Evolutionary conservation across 2,329 filamentous ascomycete species (phyloP).

Genomic region (Emmonsia crescens): DNA sequence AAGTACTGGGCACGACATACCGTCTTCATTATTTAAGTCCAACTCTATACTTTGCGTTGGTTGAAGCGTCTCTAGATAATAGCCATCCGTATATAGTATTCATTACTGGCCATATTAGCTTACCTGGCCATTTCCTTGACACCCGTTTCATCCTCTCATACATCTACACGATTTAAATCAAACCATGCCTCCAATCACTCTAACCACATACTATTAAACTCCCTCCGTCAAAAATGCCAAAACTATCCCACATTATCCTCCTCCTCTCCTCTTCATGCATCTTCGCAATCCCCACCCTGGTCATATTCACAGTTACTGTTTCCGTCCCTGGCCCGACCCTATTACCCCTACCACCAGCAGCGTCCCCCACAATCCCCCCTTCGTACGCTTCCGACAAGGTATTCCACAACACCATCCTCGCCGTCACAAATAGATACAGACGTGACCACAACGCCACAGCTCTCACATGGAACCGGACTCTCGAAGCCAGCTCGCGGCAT

Average conservation of each 20-base stretch:
- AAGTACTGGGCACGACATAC: neutral
- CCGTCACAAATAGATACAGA: constrained; percentile 56
- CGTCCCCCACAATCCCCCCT: neutral
- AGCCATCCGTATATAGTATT: neutral
- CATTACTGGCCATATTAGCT: neutral
- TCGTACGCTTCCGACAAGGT: neutral
- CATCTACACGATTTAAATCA: neutral
- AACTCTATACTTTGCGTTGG: neutral
- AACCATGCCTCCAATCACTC: neutral
- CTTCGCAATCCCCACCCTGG: neutral
- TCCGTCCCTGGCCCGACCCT: neutral
- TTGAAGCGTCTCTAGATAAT: neutral
- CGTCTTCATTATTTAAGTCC: neutral
- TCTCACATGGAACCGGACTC: constrained; percentile 55
- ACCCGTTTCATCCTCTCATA: neutral
- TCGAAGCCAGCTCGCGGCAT: constrained; percentile 43
- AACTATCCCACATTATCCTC: neutral
- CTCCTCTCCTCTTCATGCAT: neutral
- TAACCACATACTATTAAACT: neutral
- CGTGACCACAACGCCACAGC: constrained; percentile 48
- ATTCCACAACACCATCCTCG: neutral
- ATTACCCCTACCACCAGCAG: neutral
- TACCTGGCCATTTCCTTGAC: neutral
- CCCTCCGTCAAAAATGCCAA: neutral
- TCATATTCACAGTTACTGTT: neutral